Evolutionary conservation across 2,329 filamentous ascomycete genomes (phyloP), one percentile per base, ranked within the genome.

Genomic region (Microdochium paspali): DNA sequence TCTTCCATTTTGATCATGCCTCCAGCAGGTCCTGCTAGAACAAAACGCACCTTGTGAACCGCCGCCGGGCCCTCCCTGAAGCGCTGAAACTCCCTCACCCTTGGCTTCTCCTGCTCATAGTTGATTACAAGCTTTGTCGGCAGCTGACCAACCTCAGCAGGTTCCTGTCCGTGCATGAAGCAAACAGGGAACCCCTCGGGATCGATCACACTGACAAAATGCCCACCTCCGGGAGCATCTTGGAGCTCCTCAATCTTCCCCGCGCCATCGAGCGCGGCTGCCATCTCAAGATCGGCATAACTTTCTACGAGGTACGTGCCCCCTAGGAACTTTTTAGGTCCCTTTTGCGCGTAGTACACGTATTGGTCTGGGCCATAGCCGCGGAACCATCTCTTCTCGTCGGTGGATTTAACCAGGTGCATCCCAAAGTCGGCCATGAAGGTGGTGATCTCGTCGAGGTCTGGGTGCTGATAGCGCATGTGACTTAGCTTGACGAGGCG

Each of bases 301-400:
- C 68, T 71, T 51, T 76, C 74, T 5, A 83, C 80, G 30, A 72
- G 74, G 51, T 79, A 84, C 1, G 70, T 76, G 0, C 72, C 70
- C 2, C 80, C 80, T 5, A 73, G 69, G 56, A 83, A 85, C 48
- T 69, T 64, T 49, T 74, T 65, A 57, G 69, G 61, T 2, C 73
- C 69, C 45, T 66, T 65, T 49, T 70, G 67, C 44, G 77, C 71
- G 52, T 76, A 79, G 42, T 82, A 69, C 2, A 81, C 65, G 58
- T 79, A 82, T 12, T 78, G 77, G 53, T 83, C 79, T 6, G 63
- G 64, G 13, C 80, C 79, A 56, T 82, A 83, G 18, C 80, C 80
- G 35, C 77, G 73, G 60, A 74, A 82, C 66, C 77, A 84, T 26
- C 76, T 73, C 48, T 64, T 69, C 43, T 71, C 63, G 24, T 65